Conservation (phyloP, 352 stramenopile species). For the Pythium sp. region DNA sequence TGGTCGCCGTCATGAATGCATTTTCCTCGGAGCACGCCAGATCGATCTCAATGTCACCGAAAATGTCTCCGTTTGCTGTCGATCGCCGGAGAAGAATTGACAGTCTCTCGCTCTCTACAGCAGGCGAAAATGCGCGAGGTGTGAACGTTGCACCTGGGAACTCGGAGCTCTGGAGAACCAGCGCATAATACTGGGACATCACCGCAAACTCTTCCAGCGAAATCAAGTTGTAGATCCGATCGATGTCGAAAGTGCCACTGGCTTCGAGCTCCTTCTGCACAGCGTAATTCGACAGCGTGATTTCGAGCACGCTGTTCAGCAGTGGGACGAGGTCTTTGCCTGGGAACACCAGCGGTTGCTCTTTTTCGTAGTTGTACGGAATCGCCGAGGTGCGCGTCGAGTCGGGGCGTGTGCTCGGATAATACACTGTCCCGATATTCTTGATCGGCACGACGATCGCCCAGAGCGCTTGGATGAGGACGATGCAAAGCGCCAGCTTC, state of each 20-base stretch:
- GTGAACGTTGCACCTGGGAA: slow-evolving; percentile 38
- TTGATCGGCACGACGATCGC: slow-evolving; percentile 35
- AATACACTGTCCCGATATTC: slow-evolving; percentile 37
- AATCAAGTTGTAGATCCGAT: slow-evolving; percentile 34
- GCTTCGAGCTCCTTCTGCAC: slow-evolving; percentile 27
- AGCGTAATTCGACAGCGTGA: slow-evolving; percentile 21
- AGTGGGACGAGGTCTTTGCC: slow-evolving; percentile 29
- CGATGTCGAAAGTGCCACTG: slow-evolving; percentile 31
- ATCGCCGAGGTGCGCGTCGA: neutral
- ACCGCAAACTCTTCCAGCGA: slow-evolving; percentile 29
- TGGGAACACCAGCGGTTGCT: slow-evolving; percentile 12
- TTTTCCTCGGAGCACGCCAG: slow-evolving; percentile 27
- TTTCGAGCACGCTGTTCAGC: slow-evolving; percentile 28
- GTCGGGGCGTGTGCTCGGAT: slow-evolving; percentile 31
- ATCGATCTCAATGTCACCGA: slow-evolving; percentile 20
- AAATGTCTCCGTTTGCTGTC: neutral
- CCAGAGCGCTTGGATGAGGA: slow-evolving; percentile 37
- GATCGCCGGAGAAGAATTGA: slow-evolving; percentile 27
- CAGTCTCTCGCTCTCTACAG: slow-evolving; percentile 15
- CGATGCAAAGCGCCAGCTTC: slow-evolving; percentile 14
- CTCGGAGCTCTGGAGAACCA: slow-evolving; percentile 38
- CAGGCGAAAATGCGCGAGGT: slow-evolving; percentile 16
- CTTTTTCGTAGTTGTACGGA: slow-evolving; percentile 3
- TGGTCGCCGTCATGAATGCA: slow-evolving; percentile 26
- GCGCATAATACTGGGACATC: slow-evolving; percentile 37